These are phyloP conservation scores for Citrus australasica DNA, from an alignment of 345 rosid genomes.

Conservation along the genomic window DNA sequence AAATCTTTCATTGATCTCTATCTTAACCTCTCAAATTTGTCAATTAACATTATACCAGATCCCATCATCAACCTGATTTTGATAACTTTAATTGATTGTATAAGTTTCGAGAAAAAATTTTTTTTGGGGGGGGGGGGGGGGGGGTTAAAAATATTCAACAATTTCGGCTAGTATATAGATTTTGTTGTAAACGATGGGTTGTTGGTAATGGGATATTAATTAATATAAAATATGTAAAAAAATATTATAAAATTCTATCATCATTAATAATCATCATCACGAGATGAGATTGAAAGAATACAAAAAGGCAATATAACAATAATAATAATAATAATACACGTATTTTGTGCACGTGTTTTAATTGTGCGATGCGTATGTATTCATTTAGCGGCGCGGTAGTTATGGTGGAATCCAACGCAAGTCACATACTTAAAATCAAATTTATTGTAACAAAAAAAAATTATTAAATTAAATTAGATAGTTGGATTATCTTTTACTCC, in stretches of 20 bases:
- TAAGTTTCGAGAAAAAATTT: too few relatives aligned
- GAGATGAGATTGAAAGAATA: neutral
- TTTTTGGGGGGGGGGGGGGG: neutral
- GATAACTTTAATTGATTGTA: neutral
- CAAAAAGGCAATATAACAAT: too few relatives aligned
- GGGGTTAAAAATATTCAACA: neutral
- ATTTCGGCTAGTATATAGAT: neutral
- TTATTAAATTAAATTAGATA: neutral
- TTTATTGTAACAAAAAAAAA: neutral
- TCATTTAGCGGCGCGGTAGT: neutral
- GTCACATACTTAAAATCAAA: neutral
- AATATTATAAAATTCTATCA: too few relatives aligned
- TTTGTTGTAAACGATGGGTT: neutral
- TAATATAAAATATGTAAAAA: neutral
- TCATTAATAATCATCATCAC: constrained; percentile 10
- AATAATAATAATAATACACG: neutral
- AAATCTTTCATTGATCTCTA: neutral
- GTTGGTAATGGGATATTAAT: neutral
- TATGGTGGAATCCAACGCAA: constrained; percentile 5
- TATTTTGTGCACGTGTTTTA: neutral
- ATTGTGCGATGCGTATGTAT: neutral
- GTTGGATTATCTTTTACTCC: constrained; percentile 1
- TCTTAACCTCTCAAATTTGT: too few relatives aligned
- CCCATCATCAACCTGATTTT: neutral
- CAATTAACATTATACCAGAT: too few relatives aligned